These are phyloP conservation scores for Boletus rex-veris DNA, from an alignment of 768 basidiomycete genomes.

Conservation along the genomic window DNA sequence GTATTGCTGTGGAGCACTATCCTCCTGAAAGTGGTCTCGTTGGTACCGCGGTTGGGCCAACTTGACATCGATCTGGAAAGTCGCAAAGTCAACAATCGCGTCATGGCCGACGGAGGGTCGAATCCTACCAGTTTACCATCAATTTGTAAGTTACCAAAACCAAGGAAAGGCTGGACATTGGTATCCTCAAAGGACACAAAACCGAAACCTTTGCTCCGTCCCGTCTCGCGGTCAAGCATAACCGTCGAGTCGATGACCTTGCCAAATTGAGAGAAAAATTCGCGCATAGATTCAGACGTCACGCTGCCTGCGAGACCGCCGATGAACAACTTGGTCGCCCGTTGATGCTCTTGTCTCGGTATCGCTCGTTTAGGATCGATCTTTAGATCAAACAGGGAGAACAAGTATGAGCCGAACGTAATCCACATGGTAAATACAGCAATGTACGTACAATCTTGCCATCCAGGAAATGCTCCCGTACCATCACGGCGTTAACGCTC, in stretches of 20 bases:
- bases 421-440: slow-evolving; percentile 20
- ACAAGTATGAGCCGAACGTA: slow-evolving; percentile 19
- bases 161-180: slow-evolving; percentile 86
- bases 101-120: background rate
- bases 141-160: slow-evolving; percentile 84
- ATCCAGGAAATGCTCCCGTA: slow-evolving; percentile 90
- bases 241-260: slow-evolving; percentile 97
- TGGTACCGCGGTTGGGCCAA: slow-evolving; percentile 89
- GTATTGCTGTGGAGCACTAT: slow-evolving; percentile 26
- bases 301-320: slow-evolving; percentile 90
- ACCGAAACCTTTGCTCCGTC: slow-evolving; percentile 94
- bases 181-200: slow-evolving; percentile 95
- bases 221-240: slow-evolving; percentile 96
- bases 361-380: slow-evolving; percentile 99
- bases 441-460: slow-evolving; percentile 84
- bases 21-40: slow-evolving; percentile 61
- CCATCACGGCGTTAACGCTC: slow-evolving; percentile 94
- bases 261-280: slow-evolving; percentile 92
- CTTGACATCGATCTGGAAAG: slow-evolving; percentile 88
- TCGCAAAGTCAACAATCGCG: background rate
- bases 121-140: slow-evolving; percentile 87
- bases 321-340: slow-evolving; percentile 93
- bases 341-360: slow-evolving; percentile 91
- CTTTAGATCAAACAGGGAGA: slow-evolving; percentile 40
- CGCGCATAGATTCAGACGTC: slow-evolving; percentile 90